Evolutionary conservation across 306 rosid species (phyloP).

Genomic region (Malus sieversii): DNA sequence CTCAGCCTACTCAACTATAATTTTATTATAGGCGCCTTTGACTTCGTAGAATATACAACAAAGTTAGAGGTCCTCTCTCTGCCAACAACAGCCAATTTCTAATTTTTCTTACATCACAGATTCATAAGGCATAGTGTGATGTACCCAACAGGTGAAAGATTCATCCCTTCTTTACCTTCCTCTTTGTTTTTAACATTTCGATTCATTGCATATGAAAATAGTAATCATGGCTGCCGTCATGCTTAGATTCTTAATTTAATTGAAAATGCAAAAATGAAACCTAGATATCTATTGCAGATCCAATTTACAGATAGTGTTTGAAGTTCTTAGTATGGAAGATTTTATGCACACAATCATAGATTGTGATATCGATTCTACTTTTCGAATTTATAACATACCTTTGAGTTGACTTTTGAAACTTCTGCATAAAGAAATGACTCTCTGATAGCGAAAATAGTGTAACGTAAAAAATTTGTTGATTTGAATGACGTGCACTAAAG

Average conservation of each 20-base stretch:
- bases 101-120: neutral
- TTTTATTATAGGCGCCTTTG: neutral
- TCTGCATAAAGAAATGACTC: conserved; percentile 28
- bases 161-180: neutral
- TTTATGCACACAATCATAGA: neutral
- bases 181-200: neutral
- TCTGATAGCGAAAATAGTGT: conserved; percentile 19
- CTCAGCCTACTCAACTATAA: conserved; percentile 8
- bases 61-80: neutral
- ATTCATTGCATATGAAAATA: no score
- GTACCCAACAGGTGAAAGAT: neutral
- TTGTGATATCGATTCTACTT: neutral
- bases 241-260: neutral
- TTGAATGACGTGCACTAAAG: neutral
- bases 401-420: conserved; percentile 32
- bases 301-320: neutral
- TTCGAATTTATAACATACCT: conserved; percentile 6
- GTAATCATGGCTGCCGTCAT: no score
- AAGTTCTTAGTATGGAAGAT: conserved; percentile 1
- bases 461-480: conserved; percentile 1
- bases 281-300: neutral
- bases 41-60: neutral
- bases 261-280: neutral
- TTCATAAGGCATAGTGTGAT: neutral
- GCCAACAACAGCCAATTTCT: neutral